phyloP scores from a whole-genome alignment of 2,329 filamentous ascomycete genomes.

The Periconia digitata region DNA sequence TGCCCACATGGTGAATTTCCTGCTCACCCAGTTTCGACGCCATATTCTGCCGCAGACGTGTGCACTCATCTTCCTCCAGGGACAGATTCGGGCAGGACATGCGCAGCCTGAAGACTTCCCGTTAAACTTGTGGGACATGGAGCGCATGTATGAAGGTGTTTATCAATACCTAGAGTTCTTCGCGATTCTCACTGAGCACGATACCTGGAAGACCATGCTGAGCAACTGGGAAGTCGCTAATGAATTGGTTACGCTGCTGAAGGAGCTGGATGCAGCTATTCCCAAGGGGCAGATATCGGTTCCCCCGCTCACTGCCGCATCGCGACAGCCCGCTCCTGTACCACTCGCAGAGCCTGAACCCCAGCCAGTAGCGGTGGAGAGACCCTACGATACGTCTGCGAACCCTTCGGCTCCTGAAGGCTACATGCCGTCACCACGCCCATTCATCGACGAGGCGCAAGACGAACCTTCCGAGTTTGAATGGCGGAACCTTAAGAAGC shows the following conservation, averaged over 20 bases:
- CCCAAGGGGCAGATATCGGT: slow-evolving; percentile 64
- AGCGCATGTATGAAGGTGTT: slow-evolving; percentile 90
- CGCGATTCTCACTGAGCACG: slow-evolving; percentile 82
- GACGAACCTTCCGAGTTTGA: slow-evolving; percentile 68
- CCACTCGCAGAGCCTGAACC: slow-evolving; percentile 24
- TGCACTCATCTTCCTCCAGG: slow-evolving; percentile 91
- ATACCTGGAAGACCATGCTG: slow-evolving; percentile 78
- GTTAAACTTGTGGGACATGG: slow-evolving; percentile 96
- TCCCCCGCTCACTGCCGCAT: slow-evolving; percentile 54
- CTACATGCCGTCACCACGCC: slow-evolving; percentile 48
- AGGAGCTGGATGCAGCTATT: slow-evolving; percentile 84
- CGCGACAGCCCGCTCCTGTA: slow-evolving; percentile 34
- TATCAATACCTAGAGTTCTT: slow-evolving; percentile 95
- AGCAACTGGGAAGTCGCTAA: slow-evolving; percentile 91
- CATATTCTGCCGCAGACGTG: slow-evolving; percentile 93
- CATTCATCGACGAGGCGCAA: slow-evolving; percentile 48
- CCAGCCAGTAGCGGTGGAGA: slow-evolving; percentile 58
- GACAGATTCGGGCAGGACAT: slow-evolving; percentile 77
- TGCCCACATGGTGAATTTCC: slow-evolving; percentile 75
- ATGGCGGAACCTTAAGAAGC: slow-evolving; percentile 85
- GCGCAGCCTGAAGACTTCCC: slow-evolving; percentile 85
- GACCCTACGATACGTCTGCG: slow-evolving; percentile 60
- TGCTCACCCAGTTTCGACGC: slow-evolving; percentile 88
- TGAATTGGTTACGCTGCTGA: slow-evolving; percentile 83
- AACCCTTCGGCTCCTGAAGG: slow-evolving; percentile 48